Conservation (phyloP, 2,329 filamentous ascomycete species). For the Mycosphaerella arachidis region DNA sequence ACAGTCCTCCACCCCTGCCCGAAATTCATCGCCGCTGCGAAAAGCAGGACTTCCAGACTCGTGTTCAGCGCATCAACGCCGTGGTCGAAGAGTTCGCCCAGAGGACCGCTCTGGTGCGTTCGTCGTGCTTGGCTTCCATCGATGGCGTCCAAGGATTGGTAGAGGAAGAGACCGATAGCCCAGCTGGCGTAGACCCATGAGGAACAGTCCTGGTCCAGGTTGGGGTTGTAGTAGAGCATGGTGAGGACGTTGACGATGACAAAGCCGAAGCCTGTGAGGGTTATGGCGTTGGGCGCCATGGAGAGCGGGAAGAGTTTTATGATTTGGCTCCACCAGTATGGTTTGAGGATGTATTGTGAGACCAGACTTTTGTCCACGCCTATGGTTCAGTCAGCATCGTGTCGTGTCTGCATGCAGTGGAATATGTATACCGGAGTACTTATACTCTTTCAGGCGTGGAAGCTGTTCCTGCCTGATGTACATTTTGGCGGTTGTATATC, state of each 20-base stretch:
- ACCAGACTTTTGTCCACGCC: conserved; percentile 83
- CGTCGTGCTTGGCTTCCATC: conserved; percentile 92
- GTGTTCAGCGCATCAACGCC: conserved; percentile 97
- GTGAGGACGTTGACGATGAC: conserved; percentile 86
- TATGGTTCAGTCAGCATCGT: neutral
- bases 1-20: conserved; percentile 90
- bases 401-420: neutral
- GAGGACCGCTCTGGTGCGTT: conserved; percentile 84
- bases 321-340: conserved; percentile 92
- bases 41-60: conserved; percentile 85
- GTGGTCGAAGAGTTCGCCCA: conserved; percentile 96
- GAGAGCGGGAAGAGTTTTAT: conserved; percentile 92
- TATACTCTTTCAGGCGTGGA: conserved; percentile 85
- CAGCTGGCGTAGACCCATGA: conserved; percentile 92
- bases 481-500: conserved; percentile 49
- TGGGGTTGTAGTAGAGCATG: conserved; percentile 93
- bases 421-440: conserved; percentile 55
- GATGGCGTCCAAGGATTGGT: conserved; percentile 97
- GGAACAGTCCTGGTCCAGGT: conserved; percentile 87
- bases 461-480: conserved; percentile 93
- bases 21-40: conserved; percentile 87
- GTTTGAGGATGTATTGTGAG: conserved; percentile 92
- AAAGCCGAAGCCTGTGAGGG: conserved; percentile 83
- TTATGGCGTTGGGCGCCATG: conserved; percentile 81
- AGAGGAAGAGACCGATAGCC: conserved; percentile 84